Base-by-base conservation (phyloP, 306 rosid species). In the Vachellia collinsii region DNA sequence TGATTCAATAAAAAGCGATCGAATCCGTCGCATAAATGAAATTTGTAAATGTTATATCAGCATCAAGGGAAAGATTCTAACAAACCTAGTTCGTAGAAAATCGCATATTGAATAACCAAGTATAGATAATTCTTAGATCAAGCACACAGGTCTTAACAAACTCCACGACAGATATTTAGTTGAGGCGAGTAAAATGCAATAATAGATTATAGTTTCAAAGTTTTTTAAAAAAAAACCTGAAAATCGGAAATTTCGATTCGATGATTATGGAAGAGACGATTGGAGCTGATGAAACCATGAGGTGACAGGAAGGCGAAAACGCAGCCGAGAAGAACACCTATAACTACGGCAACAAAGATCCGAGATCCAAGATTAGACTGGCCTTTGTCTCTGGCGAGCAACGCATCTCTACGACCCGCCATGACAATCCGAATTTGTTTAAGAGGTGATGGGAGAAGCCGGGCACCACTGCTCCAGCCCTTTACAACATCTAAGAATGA, bases 381-480 rank as follows among this genome's bases (percentile, higher is more conserved):
- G 9, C 74, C 39, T 71, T 94, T 94, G 1, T 92, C 98, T 81
- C 90, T 79, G 43, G 77, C 83, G 25, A 91, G 86, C 63, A 85
- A 64, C 12, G 83, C 90, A 29, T 88, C 92, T 63, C 91, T 82
- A 50, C 97, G 98, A 85, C 87, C 90, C 39, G 87, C 94, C 98
- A 93, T 91, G 76, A 3, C 63, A 11, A 38, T 64, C 61, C 4
- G 75, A 74, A 19, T 67, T 7, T 16, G 48, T 48, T 48, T 4
- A 13, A 13, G 37, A 65, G 20, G 22, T 37, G 44, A 37, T 4
- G 16, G 50, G 3, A 41, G 36, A 42, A n/a, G 16, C 6, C 7
- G 3, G 71, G 64, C 39, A 29, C 23, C 8, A 13, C 5, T 53
- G 37, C 5, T 7, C 17, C n/a, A n/a, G n/a, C 42, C 44, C 41